phyloP scores from a whole-genome alignment of 768 basidiomycete genomes.

The Boletellus sp. region DNA sequence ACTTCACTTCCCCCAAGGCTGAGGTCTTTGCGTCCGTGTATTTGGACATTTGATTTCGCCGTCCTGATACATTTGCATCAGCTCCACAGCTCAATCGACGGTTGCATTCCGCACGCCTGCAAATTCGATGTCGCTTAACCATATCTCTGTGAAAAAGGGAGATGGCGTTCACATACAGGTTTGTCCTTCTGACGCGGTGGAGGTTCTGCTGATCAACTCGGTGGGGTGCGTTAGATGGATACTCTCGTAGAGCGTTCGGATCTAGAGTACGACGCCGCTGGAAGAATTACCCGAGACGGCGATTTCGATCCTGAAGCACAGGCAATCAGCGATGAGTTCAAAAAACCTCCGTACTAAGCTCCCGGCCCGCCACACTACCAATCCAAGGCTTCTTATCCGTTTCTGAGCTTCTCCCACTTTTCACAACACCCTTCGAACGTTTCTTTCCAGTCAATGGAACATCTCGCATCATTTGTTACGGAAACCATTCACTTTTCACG shows the following conservation, averaged over 20 bases:
- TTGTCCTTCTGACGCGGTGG: background rate
- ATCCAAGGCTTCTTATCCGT: background rate
- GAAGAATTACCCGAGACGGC: constrained; percentile 44
- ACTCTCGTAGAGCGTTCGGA: constrained; percentile 51
- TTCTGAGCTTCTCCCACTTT: background rate
- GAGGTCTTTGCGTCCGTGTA: constrained; percentile 51
- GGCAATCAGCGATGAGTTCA: constrained; percentile 58
- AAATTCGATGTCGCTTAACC: constrained; percentile 24
- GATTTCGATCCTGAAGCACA: constrained; percentile 59
- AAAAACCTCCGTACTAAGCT: constrained; percentile 45
- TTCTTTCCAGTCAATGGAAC: background rate
- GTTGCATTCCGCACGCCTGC: constrained; percentile 54
- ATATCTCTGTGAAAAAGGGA: constrained; percentile 34
- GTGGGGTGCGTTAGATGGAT: constrained; percentile 52
- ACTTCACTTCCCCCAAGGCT: constrained; percentile 47
- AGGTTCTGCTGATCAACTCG: background rate
- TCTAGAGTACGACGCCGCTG: constrained; percentile 55
- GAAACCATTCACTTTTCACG: background rate
- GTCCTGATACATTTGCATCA: constrained; percentile 18
- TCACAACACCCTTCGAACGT: background rate
- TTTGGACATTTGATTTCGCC: constrained; percentile 20
- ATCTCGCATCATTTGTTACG: background rate
- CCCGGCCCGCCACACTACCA: background rate
- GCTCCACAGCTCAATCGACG: constrained; percentile 46
- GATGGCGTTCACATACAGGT: constrained; percentile 65